Percentiles rank a stretch among this genome's conserved stretches.
Conservation (phyloP, 345 rosid genomes). For the Streptanthus diversifolius region DNA sequence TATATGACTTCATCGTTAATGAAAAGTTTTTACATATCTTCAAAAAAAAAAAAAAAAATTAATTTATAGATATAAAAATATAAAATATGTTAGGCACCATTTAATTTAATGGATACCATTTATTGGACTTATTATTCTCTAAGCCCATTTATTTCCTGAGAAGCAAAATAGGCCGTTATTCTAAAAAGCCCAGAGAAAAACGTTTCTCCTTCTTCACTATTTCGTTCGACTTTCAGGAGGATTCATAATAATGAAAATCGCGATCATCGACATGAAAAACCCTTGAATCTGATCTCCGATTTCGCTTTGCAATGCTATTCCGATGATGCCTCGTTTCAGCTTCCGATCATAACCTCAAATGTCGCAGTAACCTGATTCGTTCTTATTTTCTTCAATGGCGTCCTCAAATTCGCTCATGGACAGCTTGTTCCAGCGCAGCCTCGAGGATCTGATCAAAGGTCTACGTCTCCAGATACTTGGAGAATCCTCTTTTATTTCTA, state of each 20-base stretch:
- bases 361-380: not conserved
- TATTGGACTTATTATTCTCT: not conserved
- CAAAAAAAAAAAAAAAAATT: too few relatives aligned
- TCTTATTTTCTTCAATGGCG: constrained; percentile 42
- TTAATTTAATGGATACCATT: not conserved
- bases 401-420: constrained; percentile 72
- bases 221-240: not conserved
- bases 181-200: not conserved
- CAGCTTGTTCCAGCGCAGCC: constrained; percentile 75
- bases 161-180: not conserved
- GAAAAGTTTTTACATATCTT: too few relatives aligned
- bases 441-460: constrained; percentile 84
- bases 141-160: not conserved
- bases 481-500: constrained; percentile 62
- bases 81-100: not conserved
- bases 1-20: too few relatives aligned
- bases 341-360: not conserved
- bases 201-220: not conserved
- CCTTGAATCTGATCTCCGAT: constrained; percentile 25
- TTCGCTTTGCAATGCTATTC: not conserved
- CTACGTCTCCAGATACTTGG: constrained; percentile 58
- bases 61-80: too few relatives aligned
- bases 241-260: constrained; percentile 1
- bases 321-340: constrained; percentile 1
- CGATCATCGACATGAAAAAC: constrained; percentile 18